Conservation (phyloP, 805 yeast species). For the Starmerella sirachaensis region DNA sequence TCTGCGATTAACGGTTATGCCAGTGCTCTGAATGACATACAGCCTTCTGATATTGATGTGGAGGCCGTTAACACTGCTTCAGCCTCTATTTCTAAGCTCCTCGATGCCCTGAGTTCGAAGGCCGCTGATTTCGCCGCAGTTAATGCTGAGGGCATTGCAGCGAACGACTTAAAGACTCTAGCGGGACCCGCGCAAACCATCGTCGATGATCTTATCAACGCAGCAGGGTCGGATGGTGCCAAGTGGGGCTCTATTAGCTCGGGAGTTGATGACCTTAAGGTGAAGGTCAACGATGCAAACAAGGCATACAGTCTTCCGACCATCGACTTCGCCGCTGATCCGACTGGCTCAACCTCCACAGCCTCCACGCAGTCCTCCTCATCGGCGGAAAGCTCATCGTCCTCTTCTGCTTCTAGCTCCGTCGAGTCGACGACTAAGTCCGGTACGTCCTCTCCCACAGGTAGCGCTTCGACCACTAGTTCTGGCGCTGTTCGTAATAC, state of each 20-base stretch:
- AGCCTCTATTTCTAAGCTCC: slow-evolving; percentile 15
- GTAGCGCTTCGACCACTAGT: no score
- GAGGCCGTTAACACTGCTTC: slow-evolving; percentile 9
- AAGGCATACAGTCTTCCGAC: slow-evolving; percentile 78
- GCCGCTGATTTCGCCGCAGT: slow-evolving; percentile 21
- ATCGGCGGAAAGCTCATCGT: no score
- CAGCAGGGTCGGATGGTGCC: slow-evolving; percentile 3
- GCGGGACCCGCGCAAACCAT: slow-evolving; percentile 17
- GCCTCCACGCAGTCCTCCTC: no score
- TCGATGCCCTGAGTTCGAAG: slow-evolving; percentile 20
- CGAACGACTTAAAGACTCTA: slow-evolving; percentile 14
- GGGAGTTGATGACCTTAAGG: slow-evolving; percentile 2
- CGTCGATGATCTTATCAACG: slow-evolving; percentile 12
- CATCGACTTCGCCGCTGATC: neutral
- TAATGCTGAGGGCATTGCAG: slow-evolving; percentile 19
- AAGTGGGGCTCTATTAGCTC: slow-evolving; percentile 1
- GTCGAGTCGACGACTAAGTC: no score
- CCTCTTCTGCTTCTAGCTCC: no score
- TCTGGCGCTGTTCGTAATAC: no score
- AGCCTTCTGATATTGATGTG: slow-evolving; percentile 11
- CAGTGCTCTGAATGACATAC: slow-evolving; percentile 4
- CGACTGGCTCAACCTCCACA: no score
- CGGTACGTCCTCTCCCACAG: no score
- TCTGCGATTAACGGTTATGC: slow-evolving; percentile 11
- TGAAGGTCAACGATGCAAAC: slow-evolving; percentile 6